Evolutionary conservation across 331 rosid species (phyloP), one percentile per base, ranked within the genome.

Genomic region (Arachis monticola): DNA sequence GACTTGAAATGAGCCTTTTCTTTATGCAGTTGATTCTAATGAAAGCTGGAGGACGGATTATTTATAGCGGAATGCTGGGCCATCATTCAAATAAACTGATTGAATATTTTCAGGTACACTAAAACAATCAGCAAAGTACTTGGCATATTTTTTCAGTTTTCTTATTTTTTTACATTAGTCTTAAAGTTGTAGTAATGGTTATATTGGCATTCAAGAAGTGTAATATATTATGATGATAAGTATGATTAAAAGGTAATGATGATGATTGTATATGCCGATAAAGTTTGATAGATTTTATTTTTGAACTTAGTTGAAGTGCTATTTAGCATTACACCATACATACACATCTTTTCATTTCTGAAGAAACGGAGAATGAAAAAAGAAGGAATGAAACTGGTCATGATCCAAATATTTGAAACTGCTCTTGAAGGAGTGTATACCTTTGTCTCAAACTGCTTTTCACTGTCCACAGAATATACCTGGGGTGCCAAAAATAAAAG

Each of bases 21-120:
- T 75, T 71, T 67, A 17, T 81, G 89, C 84, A 93, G 98, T 85
- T 91, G 87, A 85, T 91, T 85, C 81, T 91, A 62, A 83, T 93
- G 90, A 93, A 93, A 85, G 75, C 83, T 2, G 98, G 98, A 44
- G 98, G 98, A 70, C 89, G 72, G 65, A 85, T 93, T 47, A 87
- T 89, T 60, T 93, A 88, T 75, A 86, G 79, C 31, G 98, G 98
- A 73, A 55, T 65, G 62, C 77, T 93, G 14, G 97, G 97, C 7
- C 83, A 78, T 62, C 87, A 89, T 68, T 93, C 98, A 41, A 83
- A 80, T 58, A 80, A 74, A 45, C 86, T 93, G 68, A 91, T 89
- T 57, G 87, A 89, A 77, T 91, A 89, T 81, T 93, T 93, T 84
- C 92, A 93, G 93, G 98, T 86, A 87, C 42, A 77, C 72, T 77